Percentiles rank a stretch among this genome's conserved stretches.
Evolutionary conservation across 805 yeast species (phyloP).

Genomic region (Candida montana): DNA sequence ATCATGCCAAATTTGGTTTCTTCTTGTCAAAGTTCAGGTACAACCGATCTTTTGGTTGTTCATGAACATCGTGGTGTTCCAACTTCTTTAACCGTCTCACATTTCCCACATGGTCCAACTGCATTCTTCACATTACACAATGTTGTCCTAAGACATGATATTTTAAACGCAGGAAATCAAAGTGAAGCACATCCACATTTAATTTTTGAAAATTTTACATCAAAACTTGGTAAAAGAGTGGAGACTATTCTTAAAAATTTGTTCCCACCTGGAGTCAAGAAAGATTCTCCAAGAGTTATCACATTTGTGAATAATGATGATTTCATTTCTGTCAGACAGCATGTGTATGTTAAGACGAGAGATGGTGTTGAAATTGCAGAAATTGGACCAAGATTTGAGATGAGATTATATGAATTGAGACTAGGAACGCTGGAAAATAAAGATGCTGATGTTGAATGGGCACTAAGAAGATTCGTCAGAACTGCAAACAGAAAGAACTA

Average conservation of each 20-base stretch:
- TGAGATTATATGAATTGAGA: slow-evolving; percentile 84
- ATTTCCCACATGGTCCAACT: slow-evolving; percentile 98
- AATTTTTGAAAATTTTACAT: slow-evolving; percentile 83
- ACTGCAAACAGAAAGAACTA: slow-evolving; percentile 95
- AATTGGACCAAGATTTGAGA: slow-evolving; percentile 97
- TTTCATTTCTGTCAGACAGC: slow-evolving; percentile 92
- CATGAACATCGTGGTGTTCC: slow-evolving; percentile 99
- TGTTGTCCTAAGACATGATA: slow-evolving; percentile 90
- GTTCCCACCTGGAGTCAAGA: slow-evolving; percentile 96
- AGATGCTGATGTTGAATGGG: slow-evolving; percentile 98
- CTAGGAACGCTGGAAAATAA: slow-evolving; percentile 90
- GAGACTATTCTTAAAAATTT: slow-evolving; percentile 77
- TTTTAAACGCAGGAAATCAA: slow-evolving; percentile 77
- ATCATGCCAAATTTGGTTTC: slow-evolving; percentile 78
- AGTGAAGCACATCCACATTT: slow-evolving; percentile 92
- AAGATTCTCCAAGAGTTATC: slow-evolving; percentile 84
- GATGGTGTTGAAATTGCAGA: slow-evolving; percentile 91
- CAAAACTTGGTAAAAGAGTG: slow-evolving; percentile 78
- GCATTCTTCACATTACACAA: slow-evolving; percentile 92
- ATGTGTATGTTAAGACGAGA: slow-evolving; percentile 82
- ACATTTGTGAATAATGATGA: slow-evolving; percentile 89
- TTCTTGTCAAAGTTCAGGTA: slow-evolving; percentile 74
- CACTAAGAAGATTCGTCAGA: slow-evolving; percentile 83
- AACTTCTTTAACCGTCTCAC: slow-evolving; percentile 85
- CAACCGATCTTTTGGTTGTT: slow-evolving; percentile 77